Conservation (phyloP, 108 stramenopile genomes). For the Skeletonema grethae region DNA sequence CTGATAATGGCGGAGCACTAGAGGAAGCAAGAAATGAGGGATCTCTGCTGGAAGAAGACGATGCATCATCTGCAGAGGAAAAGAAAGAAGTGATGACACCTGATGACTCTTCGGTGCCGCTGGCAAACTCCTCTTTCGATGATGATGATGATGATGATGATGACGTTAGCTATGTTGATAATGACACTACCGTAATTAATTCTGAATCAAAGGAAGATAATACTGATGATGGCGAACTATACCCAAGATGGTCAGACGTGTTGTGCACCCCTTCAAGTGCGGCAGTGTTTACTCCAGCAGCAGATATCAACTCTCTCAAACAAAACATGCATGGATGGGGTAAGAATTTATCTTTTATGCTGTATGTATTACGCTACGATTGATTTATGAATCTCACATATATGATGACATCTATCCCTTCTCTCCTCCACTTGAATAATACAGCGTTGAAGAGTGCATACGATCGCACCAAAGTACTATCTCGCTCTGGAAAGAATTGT, state of each 20-base stretch:
- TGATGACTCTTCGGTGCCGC: not conserved
- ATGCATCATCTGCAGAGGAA: conserved; percentile 5
- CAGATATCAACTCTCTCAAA: conserved; percentile 14
- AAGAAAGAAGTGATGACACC: not conserved
- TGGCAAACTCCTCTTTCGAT: not conserved
- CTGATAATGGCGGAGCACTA: not conserved
- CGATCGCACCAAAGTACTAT: conserved; percentile 32
- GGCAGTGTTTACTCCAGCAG: conserved; percentile 20
- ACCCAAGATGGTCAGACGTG: conserved; percentile 24
- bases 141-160: not conserved
- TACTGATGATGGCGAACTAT: not conserved
- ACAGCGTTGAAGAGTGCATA: conserved; percentile 17
- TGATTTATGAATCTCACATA: not conserved
- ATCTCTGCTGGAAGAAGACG: not conserved
- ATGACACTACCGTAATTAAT: not conserved
- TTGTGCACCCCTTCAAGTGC: conserved; percentile 19
- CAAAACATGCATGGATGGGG: conserved; percentile 37
- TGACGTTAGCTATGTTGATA: not conserved
- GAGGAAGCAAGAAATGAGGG: not conserved
- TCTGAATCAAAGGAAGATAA: not conserved
- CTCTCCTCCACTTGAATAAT: not conserved
- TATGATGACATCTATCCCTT: not conserved
- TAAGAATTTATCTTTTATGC: not conserved
- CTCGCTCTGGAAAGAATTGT: conserved; percentile 24
- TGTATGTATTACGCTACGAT: not conserved